Evolutionary conservation across 768 basidiomycete genomes (phyloP), one percentile per base, ranked within the genome.

Genomic region (Pholiota microspora): DNA sequence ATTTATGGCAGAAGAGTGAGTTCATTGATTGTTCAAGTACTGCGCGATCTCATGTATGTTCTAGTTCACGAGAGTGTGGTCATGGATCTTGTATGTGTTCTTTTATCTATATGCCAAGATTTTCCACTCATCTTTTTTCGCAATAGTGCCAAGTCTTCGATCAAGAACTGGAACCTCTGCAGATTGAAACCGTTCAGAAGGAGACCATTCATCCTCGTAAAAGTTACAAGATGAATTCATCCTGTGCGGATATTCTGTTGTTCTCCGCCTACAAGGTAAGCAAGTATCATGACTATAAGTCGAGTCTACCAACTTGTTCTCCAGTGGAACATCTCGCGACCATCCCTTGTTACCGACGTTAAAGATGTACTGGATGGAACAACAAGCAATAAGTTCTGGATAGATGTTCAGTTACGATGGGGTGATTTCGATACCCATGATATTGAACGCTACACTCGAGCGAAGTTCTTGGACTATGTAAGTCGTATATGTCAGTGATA

Each of bases 201-300:
- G 97, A 99, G 73, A 98, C 97, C 0, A 99, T 99, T 57, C 97
- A 97, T 70, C 96, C 96, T 63, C 91, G 96, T 74, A 98, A 98
- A 80, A 97, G 94, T 79, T 99, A 99, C 84, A 99, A 99, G 84
- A 98, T 99, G 97, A 99, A 99, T 75, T 97, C 94, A 7, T 96
- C 94, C n/a, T 98, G 96, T 60, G 96, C 96, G 49, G 97, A 99
- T 66, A 96, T 99, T 66, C 78, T 99, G 16, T 79, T 99, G 48
- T 98, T 99, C 83, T 97, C 94, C 10, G 89, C 92, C 1, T 91
- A 92, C 71, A 94, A 93, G 77, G 83, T 81, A 59, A 7, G 70
- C 54, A 18, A 8, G 15, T 44, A 10, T 18, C 25, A 18, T 29
- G 15, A 24, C 15, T 3, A 29, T 25, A 4, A 23, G 16, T 36